Base-by-base conservation (phyloP, 768 basidiomycete genomes). In the Lactarius pseudohatsudake region DNA sequence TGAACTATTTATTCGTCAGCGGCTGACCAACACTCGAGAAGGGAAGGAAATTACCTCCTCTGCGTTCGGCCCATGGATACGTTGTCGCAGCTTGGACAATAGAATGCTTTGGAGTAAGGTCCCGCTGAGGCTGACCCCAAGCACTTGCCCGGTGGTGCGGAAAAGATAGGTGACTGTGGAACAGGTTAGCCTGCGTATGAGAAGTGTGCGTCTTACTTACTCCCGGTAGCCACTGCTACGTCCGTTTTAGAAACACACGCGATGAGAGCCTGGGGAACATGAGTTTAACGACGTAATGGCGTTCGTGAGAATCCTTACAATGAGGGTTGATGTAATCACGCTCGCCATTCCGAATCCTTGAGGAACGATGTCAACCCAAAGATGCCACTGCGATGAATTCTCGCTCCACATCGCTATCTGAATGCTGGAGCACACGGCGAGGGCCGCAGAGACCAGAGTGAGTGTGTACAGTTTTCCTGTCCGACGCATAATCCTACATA, bases 61-160 rank as follows among this genome's bases (percentile, higher is more conserved):
- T 62, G 96, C 84, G 64, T 82, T 84, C 55, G 90, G 87, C 0
- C 92, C 96, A 7, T 81, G 84, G 71, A 99, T 96, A 60, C 88
- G 84, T 67, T 82, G 77, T 64, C 85, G 84, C 62, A 99, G 80
- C 73, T 91, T 86, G 57, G 80, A 76, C 34, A 88, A 78, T 47
- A 99, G 81, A 41, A 96, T 82, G 6, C 85, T 84, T 77, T 99
- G 96, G 38, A 96, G 78, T 32, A 98, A 75, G 0, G 93, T 89
- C 26, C 94, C 92, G 71, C 88, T 88, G 56, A 96, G 79, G 72
- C 92, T 91, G 62, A 99, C 96, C 41, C 96, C 97, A 62, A 98
- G 82, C 28, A 97, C 97, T 80, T 98, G 96, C 3, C 96, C 96
- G 20, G 92, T 91, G 9, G 94, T 95, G 69, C 96, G 82, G 81